Base-by-base conservation (phyloP, 257 asterid genomes). In the Nicotiana undulata region DNA sequence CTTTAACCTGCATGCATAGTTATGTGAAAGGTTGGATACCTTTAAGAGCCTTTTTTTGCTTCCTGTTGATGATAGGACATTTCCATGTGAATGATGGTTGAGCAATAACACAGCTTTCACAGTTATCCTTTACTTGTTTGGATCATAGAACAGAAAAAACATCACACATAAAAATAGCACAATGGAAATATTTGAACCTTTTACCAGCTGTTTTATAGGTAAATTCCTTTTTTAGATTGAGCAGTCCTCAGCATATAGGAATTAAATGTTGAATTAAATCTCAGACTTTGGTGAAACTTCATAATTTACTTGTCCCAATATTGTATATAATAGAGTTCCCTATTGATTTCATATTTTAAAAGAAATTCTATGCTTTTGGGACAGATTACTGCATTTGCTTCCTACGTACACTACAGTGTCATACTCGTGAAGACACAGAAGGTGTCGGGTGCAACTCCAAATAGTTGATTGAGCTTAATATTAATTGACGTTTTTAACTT, bases 331-430 rank as follows among this genome's bases (percentile, higher is more conserved):
- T 29, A 11, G 76, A 34, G 18, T 37, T 20, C 5, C 31, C 28
- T 11, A 68, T 20, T 68, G 22, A 70, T 40, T 37, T 70, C 58
- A 40, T 46, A n/a, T 22, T 22, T 11, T 22, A 29, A 11, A 70
- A 3, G 61, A 72, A 72, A 7, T 72, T 22, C 13, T 46, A 72
- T 67, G 79, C 60, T 74, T 74, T 58, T 82, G 82, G 63, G 59
- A 80, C 46, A 64, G 75, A 59, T 82, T 82, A 65, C 82, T 76
- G 37, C 40, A 44, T 58, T 46, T 82, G 88, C 84, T 85, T 79
- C 86, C 88, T 79, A 76, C 60, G 82, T 60, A 29, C 88, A 82
- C 84, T 75, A 80, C 82, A 82, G 68, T 46, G 75, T 81, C 52
- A 40, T 67, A 85, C 83, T 79, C 81, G 74, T 79, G 81, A 56